These are phyloP conservation scores for Dioszegia aurantiaca DNA, from an alignment of 768 basidiomycete species.

Conservation along the genomic window DNA sequence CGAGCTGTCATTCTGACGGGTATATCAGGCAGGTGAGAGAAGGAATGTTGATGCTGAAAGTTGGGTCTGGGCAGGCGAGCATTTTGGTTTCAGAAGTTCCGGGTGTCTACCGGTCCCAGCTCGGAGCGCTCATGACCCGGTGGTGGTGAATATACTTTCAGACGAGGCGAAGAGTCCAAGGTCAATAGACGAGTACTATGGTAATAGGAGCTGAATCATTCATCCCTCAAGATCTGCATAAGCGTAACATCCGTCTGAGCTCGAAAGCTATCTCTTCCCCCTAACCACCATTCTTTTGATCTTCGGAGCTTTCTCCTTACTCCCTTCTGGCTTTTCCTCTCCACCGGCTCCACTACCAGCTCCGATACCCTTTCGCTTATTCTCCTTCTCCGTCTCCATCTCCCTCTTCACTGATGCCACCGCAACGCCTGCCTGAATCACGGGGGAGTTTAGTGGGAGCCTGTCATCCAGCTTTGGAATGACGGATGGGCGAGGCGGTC, in stretches of 20 bases:
- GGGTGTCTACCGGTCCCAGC: neutral
- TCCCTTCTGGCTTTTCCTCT: conserved; percentile 14
- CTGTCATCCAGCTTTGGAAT: conserved; percentile 69
- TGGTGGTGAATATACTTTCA: too few relatives aligned
- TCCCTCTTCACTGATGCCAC: conserved; percentile 82
- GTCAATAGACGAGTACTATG: too few relatives aligned
- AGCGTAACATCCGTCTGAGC: too few relatives aligned
- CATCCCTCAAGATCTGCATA: too few relatives aligned
- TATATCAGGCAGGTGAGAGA: neutral
- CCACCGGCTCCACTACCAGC: conserved; percentile 20
- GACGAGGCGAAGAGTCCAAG: too few relatives aligned
- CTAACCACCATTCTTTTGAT: conserved; percentile 51
- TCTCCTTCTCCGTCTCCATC: conserved; percentile 62
- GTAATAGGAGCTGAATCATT: too few relatives aligned
- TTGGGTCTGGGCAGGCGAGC: too few relatives aligned
- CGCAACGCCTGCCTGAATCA: conserved; percentile 70
- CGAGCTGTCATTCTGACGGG: conserved; percentile 4
- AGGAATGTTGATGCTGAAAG: too few relatives aligned
- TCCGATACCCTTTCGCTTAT: conserved; percentile 53
- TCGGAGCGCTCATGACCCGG: too few relatives aligned
- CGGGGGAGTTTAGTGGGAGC: conserved; percentile 75
- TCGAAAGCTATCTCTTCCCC: conserved; percentile 50
- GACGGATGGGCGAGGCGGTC: conserved; percentile 70
- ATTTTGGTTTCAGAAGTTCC: too few relatives aligned
- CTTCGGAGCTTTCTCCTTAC: conserved; percentile 41